A percentile compares a stretch with the other conserved stretches of the same genome.
phyloP scores from a whole-genome alignment of 345 rosid genomes.

The Mallotus nudiflorus region DNA sequence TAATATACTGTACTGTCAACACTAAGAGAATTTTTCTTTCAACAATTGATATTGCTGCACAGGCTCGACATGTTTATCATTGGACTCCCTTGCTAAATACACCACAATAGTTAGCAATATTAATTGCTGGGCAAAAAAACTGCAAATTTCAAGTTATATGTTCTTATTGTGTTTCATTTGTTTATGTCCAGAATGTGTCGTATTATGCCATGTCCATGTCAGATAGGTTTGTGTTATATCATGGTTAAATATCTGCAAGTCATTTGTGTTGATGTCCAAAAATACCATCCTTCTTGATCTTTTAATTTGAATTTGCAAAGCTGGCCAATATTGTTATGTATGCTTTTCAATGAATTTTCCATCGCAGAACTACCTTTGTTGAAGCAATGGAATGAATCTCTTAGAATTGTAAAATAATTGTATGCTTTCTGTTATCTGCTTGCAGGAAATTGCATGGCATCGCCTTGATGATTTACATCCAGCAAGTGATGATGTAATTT shows the following conservation, averaged over 20 bases:
- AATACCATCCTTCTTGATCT: background rate
- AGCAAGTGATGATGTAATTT: slow-evolving; percentile 71
- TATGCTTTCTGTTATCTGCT: slow-evolving; percentile 15
- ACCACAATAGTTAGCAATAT: background rate
- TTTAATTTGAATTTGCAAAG: background rate
- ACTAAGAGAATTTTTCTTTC: no score
- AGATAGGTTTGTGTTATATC: background rate
- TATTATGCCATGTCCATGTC: background rate
- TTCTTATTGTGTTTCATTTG: background rate
- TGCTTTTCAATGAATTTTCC: background rate
- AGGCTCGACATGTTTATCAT: no score
- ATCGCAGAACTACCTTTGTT: background rate
- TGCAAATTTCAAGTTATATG: background rate
- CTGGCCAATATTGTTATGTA: background rate
- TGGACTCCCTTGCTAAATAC: background rate
- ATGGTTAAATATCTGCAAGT: background rate
- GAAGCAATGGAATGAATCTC: background rate
- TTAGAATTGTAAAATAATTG: slow-evolving; percentile 3
- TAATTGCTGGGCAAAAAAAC: background rate
- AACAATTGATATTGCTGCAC: no score
- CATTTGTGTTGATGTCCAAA: background rate
- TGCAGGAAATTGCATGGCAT: slow-evolving; percentile 97
- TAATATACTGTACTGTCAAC: no score
- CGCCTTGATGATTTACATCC: slow-evolving; percentile 85
- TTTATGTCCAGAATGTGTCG: background rate